Conservation (phyloP, 257 asterid species). For the Gardenia jasminoides region DNA sequence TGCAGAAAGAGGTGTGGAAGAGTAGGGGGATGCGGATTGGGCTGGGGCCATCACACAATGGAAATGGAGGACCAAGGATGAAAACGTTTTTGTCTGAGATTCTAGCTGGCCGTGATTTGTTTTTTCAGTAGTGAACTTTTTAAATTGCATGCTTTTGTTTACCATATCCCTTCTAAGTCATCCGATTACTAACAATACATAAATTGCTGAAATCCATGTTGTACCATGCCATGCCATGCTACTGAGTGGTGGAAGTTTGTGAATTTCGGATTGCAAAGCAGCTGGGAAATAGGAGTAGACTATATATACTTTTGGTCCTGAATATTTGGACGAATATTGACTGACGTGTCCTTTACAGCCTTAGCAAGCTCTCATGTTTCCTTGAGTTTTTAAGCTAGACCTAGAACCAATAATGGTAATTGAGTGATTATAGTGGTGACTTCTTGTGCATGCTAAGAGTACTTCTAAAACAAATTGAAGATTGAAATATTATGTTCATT, state of each 20-base stretch:
- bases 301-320: not conserved
- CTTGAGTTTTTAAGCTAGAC: too few species aligned
- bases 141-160: not conserved
- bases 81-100: not conserved
- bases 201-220: not conserved
- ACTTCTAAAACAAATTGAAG: not conserved
- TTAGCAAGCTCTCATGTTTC: not conserved
- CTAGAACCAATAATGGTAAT: not conserved
- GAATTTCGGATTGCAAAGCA: not conserved
- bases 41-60: not conserved
- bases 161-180: not conserved
- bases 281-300: not conserved
- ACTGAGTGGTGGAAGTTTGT: not conserved
- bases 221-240: not conserved
- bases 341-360: not conserved
- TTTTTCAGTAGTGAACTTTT: too few species aligned
- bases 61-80: not conserved
- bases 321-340: not conserved
- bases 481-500: not conserved
- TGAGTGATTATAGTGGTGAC: not conserved
- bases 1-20: not conserved
- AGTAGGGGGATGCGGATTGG: not conserved
- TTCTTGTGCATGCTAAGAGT: not conserved
- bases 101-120: not conserved
- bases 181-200: not conserved